These are phyloP conservation scores for Erythrophleum fordii DNA, from an alignment of 306 rosid species.

Conservation along the genomic window DNA sequence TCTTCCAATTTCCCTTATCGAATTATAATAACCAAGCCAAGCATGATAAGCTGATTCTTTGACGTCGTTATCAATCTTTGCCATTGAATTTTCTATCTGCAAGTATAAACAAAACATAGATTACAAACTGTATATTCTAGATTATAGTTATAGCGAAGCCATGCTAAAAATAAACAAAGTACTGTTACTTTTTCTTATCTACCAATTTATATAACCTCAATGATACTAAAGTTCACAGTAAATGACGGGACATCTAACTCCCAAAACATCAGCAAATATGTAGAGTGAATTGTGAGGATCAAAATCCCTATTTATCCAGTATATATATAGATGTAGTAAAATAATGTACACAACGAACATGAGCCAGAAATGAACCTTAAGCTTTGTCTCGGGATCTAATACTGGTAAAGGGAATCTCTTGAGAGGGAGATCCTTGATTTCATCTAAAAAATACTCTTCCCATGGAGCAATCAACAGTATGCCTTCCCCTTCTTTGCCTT, in stretches of 20 bases:
- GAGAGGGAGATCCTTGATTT: constrained; percentile 81
- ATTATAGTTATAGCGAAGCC: not conserved
- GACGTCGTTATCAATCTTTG: constrained; percentile 68
- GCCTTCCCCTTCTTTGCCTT: constrained; percentile 89
- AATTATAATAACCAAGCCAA: constrained; percentile 94
- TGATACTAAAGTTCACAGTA: not conserved
- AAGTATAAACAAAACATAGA: constrained; percentile 25
- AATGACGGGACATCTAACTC: not conserved
- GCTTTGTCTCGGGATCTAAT: constrained; percentile 57
- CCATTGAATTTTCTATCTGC: constrained; percentile 79
- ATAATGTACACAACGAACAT: constrained; percentile 7
- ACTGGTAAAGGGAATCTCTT: constrained; percentile 61
- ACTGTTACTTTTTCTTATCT: constrained; percentile 1
- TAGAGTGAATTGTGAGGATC: not conserved
- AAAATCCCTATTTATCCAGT: not conserved
- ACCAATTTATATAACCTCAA: not conserved
- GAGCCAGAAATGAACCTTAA: constrained; percentile 59
- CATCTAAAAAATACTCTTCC: constrained; percentile 85
- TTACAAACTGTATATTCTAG: constrained; percentile 4
- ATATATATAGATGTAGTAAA: constrained; percentile 2
- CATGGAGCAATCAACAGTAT: constrained; percentile 88
- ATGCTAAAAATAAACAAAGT: not conserved
- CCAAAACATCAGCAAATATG: constrained; percentile 6
- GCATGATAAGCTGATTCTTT: constrained; percentile 95
- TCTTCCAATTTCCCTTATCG: constrained; percentile 84